These are phyloP conservation scores for Saccharomycodes ludwigii DNA, from an alignment of 805 yeast genomes.

Conservation along the genomic window DNA sequence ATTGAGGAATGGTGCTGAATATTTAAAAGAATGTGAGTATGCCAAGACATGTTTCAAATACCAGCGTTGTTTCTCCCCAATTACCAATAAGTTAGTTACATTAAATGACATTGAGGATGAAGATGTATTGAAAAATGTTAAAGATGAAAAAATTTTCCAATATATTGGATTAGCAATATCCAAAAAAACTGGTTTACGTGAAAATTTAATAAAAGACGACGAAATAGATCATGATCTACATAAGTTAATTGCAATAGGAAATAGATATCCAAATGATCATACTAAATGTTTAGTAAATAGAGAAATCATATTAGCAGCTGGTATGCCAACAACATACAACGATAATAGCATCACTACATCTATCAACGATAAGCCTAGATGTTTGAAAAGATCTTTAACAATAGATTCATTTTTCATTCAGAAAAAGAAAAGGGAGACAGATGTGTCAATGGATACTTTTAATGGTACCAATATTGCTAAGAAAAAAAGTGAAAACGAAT, in stretches of 20 bases:
- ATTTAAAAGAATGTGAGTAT: slow-evolving; percentile 43
- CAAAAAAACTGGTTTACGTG: slow-evolving; percentile 9
- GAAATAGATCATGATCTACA: slow-evolving; percentile 36
- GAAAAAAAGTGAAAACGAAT: too few relatives aligned
- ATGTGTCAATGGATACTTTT: too few relatives aligned
- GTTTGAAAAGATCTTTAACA: not conserved
- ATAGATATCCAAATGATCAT: not conserved
- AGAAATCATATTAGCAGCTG: not conserved
- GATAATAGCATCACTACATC: too few relatives aligned
- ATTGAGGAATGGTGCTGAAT: slow-evolving; percentile 39
- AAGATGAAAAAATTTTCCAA: slow-evolving; percentile 21
- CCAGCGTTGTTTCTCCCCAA: slow-evolving; percentile 79
- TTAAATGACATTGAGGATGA: slow-evolving; percentile 46
- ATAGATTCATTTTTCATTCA: not conserved
- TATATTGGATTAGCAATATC: slow-evolving; percentile 29
- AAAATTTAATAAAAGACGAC: slow-evolving; percentile 18
- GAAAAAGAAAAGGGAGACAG: too few relatives aligned
- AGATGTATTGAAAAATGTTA: slow-evolving; percentile 13
- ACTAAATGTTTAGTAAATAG: not conserved
- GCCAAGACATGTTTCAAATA: slow-evolving; percentile 74
- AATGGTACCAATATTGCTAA: too few relatives aligned
- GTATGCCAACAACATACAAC: too few relatives aligned
- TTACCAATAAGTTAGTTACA: slow-evolving; percentile 33
- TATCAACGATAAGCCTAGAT: too few relatives aligned
- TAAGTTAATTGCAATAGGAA: slow-evolving; percentile 49